Evolutionary conservation across 805 yeast species (phyloP).

Genomic region (Naumovozyma baii): DNA sequence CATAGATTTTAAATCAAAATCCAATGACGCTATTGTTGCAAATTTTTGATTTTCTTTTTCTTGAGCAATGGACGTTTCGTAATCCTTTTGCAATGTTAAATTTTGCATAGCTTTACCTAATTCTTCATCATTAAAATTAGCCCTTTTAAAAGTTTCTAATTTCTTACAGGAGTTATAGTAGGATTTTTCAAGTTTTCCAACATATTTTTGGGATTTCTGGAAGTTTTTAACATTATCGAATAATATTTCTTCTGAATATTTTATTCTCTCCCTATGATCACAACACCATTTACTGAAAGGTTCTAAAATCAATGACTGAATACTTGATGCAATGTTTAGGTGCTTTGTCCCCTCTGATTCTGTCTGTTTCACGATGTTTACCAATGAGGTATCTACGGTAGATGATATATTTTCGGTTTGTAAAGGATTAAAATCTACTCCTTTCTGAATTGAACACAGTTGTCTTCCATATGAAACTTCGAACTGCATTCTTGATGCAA

Average conservation of each 20-base stretch:
- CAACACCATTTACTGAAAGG: constrained; percentile 71
- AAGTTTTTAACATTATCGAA: constrained; percentile 43
- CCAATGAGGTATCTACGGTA: constrained; percentile 34
- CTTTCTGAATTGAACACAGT: constrained; percentile 27
- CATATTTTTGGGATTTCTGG: constrained; percentile 36
- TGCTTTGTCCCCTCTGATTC: constrained; percentile 55
- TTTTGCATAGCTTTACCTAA: constrained; percentile 17
- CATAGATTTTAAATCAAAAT: constrained; percentile 28
- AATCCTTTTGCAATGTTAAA: constrained; percentile 16
- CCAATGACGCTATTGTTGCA: constrained; percentile 24
- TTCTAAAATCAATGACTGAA: constrained; percentile 48
- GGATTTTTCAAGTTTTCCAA: constrained; percentile 47
- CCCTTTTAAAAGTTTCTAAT: constrained; percentile 47
- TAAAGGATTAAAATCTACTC: constrained; percentile 18
- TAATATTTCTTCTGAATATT: constrained; percentile 47
- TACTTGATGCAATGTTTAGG: constrained; percentile 53
- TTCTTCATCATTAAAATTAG: constrained; percentile 19
- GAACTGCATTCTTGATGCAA: constrained; percentile 60
- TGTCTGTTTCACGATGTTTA: constrained; percentile 41
- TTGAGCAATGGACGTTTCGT: constrained; percentile 16
- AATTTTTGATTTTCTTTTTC: constrained; percentile 25
- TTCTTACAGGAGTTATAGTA: constrained; percentile 72
- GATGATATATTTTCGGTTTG: constrained; percentile 26
- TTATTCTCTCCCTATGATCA: constrained; percentile 61
- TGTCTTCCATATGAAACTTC: constrained; percentile 58